Evolutionary conservation across 352 stramenopile species (phyloP).

Genomic region (Globisporangium apiculatum): DNA sequence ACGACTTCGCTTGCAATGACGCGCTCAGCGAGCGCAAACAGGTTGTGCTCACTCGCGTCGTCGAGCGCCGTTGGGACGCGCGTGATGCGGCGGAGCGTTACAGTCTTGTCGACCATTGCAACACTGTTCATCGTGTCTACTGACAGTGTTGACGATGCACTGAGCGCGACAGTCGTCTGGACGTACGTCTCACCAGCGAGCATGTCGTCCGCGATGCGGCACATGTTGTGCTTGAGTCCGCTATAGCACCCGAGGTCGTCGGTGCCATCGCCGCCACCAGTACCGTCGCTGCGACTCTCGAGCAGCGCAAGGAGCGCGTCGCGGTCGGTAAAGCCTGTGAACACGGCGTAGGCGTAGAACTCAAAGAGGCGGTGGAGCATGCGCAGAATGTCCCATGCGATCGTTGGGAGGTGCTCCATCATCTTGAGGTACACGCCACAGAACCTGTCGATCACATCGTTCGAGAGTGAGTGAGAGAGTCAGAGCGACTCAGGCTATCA

Average conservation of each 20-base stretch:
- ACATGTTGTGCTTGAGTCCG: conserved; percentile 34
- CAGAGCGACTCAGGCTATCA: background rate
- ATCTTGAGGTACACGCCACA: conserved; percentile 85
- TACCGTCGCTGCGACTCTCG: conserved; percentile 13
- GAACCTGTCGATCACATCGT: conserved; percentile 24
- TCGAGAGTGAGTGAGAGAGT: background rate
- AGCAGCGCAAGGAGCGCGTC: conserved; percentile 48
- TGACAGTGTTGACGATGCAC: background rate
- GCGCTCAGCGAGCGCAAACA: conserved; percentile 55
- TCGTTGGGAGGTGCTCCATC: conserved; percentile 75
- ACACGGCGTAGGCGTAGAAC: conserved; percentile 72
- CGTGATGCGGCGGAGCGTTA: conserved; percentile 51
- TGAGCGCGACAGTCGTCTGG: conserved; percentile 36
- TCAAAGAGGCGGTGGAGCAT: conserved; percentile 75
- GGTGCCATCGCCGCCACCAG: conserved; percentile 13
- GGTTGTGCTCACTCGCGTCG: conserved; percentile 38
- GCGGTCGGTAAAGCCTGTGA: conserved; percentile 51
- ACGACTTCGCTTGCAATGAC: conserved; percentile 63
- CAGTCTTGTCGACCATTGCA: conserved; percentile 19
- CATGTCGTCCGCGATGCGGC: conserved; percentile 46
- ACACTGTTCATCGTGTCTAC: conserved; percentile 14
- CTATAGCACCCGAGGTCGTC: conserved; percentile 30
- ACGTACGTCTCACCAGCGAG: conserved; percentile 35
- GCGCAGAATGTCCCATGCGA: conserved; percentile 61
- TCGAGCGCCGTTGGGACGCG: conserved; percentile 36